Conservation (phyloP, 2,329 filamentous ascomycete species). For the Fusarium secorum region DNA sequence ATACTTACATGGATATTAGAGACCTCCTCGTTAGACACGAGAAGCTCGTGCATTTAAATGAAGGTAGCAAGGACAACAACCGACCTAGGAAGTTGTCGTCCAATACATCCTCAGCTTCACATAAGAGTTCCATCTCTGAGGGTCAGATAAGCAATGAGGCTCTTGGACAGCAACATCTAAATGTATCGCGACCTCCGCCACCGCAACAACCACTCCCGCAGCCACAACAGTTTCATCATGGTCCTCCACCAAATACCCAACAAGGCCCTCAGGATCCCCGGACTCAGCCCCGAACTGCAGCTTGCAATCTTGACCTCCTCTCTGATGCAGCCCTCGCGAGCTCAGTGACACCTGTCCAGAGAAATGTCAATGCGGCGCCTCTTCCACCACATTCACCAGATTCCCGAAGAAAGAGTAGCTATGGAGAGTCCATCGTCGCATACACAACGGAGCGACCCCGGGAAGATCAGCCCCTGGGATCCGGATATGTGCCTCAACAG, state of each 20-base stretch:
- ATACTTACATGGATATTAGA: constrained; percentile 69
- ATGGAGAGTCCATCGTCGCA: constrained; percentile 55
- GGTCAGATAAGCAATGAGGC: constrained; percentile 57
- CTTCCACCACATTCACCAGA: constrained; percentile 52
- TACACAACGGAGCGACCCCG: constrained; percentile 58
- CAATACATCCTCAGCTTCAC: constrained; percentile 50
- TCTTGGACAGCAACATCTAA: constrained; percentile 52
- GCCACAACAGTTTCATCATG: constrained; percentile 51
- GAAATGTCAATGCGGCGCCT: constrained; percentile 56
- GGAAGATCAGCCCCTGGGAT: constrained; percentile 55
- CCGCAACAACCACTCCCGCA: constrained; percentile 38
- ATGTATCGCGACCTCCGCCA: constrained; percentile 40
- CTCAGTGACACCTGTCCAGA: constrained; percentile 61
- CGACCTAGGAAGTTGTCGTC: constrained; percentile 62
- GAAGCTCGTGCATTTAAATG: constrained; percentile 70
- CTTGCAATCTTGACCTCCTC: constrained; percentile 65
- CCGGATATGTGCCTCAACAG: constrained; percentile 46
- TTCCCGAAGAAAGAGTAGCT: constrained; percentile 56
- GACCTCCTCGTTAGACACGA: constrained; percentile 70
- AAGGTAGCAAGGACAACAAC: constrained; percentile 62
- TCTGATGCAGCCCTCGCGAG: constrained; percentile 68
- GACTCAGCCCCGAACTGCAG: constrained; percentile 54
- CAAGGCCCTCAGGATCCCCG: constrained; percentile 58
- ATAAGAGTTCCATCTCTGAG: constrained; percentile 58
- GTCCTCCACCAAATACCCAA: constrained; percentile 46